Base-by-base conservation (phyloP, 2,329 filamentous ascomycete genomes). In the Boeremia lycopersici region DNA sequence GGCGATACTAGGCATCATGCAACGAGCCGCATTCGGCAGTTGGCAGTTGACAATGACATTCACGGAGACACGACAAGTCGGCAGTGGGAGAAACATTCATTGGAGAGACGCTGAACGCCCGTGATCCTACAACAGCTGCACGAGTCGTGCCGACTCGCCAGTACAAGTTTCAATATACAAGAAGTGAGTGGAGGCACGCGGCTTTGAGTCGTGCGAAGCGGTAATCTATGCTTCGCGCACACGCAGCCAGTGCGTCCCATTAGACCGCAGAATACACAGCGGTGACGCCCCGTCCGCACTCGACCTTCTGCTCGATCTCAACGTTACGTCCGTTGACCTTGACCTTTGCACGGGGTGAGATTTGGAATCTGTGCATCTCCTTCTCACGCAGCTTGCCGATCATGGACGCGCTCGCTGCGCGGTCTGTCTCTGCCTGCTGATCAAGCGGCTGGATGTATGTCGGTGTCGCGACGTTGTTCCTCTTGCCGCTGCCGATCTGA, bases 401-500 rank as follows among this genome's bases (percentile, higher is more conserved):
- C 4, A 51, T 49, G 1, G 48, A 51, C 10, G 35, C 46, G 19
- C 53, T 56, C 6, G 62, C 66, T 2, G 68, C 64, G 19, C 68
- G 56, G 50, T 75, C 72, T 19, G 53, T 52, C 63, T 88, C 88
- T 0, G 81, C 83, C 42, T 83, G 83, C 11, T 80, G 76, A 58
- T 96, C 91, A 36, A 93, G 75, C 12, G 91, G 89, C 29, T 86
- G 85, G 48, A 97, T 91, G 70, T 96, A 93, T 1, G 82, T 81
- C 1, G 95, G 95, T 11, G 83, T 81, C 47, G 85, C 84, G 9
- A 89, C 71, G 69, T 98, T 98, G 68, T 86, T 95, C 58, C 93
- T 81, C 79, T 89, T 96, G 26, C 95, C 93, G 0, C 89, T 97
- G 11, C 95, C 95, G 25, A 99, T 84, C 76, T 99, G 95, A 74